Percentiles rank a stretch among this genome's conserved stretches.
phyloP scores from a whole-genome alignment of 352 stramenopile genomes.

The Pythium brachiatum region DNA sequence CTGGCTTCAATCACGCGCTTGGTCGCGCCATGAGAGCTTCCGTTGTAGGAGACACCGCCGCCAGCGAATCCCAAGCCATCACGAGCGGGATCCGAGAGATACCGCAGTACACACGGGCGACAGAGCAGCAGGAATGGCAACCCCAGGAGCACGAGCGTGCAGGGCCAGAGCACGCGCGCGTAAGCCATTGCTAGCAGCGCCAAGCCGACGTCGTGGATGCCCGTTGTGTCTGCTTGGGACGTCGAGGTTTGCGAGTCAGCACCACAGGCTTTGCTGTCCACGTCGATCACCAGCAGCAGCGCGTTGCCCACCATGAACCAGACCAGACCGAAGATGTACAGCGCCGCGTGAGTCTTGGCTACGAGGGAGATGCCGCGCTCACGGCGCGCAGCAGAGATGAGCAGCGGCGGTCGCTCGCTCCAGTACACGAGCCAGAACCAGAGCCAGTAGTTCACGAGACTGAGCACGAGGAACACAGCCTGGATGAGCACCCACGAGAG shows the following conservation, averaged over 20 bases:
- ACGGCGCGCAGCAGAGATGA: slow-evolving; percentile 9
- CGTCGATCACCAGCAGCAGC: slow-evolving; percentile 22
- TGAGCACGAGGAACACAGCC: slow-evolving; percentile 18
- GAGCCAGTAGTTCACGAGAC: slow-evolving; percentile 23
- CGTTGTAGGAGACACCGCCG: slow-evolving; percentile 8
- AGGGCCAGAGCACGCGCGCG: slow-evolving; percentile 26
- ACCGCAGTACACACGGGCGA: slow-evolving; percentile 21
- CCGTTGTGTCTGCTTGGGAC: not conserved
- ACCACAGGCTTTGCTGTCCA: slow-evolving; percentile 13
- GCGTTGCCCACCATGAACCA: slow-evolving; percentile 29
- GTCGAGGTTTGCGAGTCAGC: not conserved
- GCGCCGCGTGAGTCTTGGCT: slow-evolving; percentile 19
- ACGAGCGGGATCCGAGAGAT: slow-evolving; percentile 14
- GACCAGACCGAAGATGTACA: slow-evolving; percentile 24
- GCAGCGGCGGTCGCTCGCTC: slow-evolving; percentile 4
- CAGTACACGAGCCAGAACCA: slow-evolving; percentile 30
- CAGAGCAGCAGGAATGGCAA: slow-evolving; percentile 19
- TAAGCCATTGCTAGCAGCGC: slow-evolving; percentile 22
- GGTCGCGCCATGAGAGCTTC: slow-evolving; percentile 9
- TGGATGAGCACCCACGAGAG: slow-evolving; percentile 26
- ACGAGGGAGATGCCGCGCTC: slow-evolving; percentile 11
- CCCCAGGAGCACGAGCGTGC: slow-evolving; percentile 20
- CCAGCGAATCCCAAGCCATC: slow-evolving; percentile 6
- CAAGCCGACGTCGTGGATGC: slow-evolving; percentile 20
- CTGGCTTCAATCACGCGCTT: slow-evolving; percentile 20